Evolutionary conservation across 331 rosid species (phyloP), one percentile per base, ranked within the genome.

Genomic region (Malus hybrid): DNA sequence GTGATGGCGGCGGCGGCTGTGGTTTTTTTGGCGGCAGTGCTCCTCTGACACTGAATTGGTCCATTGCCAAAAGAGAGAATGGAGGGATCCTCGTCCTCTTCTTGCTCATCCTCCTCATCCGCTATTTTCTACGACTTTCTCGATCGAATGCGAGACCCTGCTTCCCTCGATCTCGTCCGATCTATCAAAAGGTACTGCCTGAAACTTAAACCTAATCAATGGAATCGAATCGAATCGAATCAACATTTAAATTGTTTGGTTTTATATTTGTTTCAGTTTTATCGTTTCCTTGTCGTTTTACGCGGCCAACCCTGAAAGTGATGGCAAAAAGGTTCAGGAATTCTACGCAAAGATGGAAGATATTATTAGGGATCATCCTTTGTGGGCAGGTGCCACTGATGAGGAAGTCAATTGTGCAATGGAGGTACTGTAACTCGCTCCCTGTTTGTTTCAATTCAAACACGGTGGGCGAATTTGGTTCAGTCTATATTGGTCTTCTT

Each of bases 91-190:
- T 62, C 85, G n/a, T 46, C 83, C 7, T 70, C 81, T 57, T 80
- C 50, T 3, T 42, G 14, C 48, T 42, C 48, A 10, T 42, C 48
- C 13, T 46, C 83, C 5, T 70, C 81, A 39, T 80, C 86, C 10
- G 75, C 77, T 26, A 74, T 84, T 18, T 87, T 89, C 86, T 86
- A 77, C 34, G 97, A 84, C 79, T 91, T 87, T 80, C 92, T 91
- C 46, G 81, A 89, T 66, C 97, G 94, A 33, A 89, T 91, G 97
- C 86, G 93, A 69, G 87, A 91, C 75, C 97, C 92, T 52, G 83
- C 94, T 72, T 89, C 92, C 66, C 80, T 85, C 61, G 82, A 89
- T 80, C 92, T 91, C 22, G 89, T 91, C 28, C 89, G 94, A 32
- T 86, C 92, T 63, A 91, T 89, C 75, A 89, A 87, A 79, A 91